Evolutionary conservation across 305 asterid genomes (phyloP).

Genomic region (Solanum aculeatissimum): DNA sequence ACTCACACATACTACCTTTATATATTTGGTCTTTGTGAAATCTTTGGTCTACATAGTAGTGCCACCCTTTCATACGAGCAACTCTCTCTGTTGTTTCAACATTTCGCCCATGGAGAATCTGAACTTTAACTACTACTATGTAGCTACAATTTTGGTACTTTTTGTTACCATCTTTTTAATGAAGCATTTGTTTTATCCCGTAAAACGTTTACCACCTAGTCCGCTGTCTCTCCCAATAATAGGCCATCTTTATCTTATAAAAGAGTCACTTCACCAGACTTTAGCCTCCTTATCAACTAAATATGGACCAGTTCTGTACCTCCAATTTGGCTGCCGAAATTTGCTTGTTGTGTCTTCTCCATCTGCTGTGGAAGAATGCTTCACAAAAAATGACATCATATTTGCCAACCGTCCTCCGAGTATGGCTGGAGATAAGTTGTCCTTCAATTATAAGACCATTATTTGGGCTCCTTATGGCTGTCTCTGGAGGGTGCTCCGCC

Average conservation of each 20-base stretch:
- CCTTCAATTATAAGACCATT: constrained; percentile 3
- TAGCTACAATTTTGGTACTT: neutral
- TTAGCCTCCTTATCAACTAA: neutral
- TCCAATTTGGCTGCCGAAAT: constrained; percentile 7
- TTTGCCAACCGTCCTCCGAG: constrained; percentile 13
- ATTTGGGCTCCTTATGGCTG: constrained; percentile 10
- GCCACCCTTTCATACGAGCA: too few species aligned
- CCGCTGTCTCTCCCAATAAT: constrained; percentile 16
- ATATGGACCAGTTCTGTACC: constrained; percentile 16
- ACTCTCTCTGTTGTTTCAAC: neutral
- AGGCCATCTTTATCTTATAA: constrained; percentile 19
- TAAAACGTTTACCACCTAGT: constrained; percentile 11
- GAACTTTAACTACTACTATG: neutral
- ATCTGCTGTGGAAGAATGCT: constrained; percentile 18
- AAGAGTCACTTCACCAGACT: neutral
- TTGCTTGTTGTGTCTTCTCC: constrained; percentile 17
- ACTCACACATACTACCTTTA: neutral
- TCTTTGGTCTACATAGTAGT: too few species aligned
- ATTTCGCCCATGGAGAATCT: constrained; percentile 3
- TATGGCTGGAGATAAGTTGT: neutral
- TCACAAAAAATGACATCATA: constrained; percentile 14
- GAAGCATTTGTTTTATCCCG: neutral
- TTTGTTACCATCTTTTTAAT: neutral
- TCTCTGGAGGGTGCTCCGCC: constrained; percentile 10
- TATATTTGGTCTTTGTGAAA: neutral